A percentile compares a stretch with the other conserved stretches of the same genome.
Evolutionary conservation across 2,329 filamentous ascomycete species (phyloP).

Genomic region (Beauveria australis): DNA sequence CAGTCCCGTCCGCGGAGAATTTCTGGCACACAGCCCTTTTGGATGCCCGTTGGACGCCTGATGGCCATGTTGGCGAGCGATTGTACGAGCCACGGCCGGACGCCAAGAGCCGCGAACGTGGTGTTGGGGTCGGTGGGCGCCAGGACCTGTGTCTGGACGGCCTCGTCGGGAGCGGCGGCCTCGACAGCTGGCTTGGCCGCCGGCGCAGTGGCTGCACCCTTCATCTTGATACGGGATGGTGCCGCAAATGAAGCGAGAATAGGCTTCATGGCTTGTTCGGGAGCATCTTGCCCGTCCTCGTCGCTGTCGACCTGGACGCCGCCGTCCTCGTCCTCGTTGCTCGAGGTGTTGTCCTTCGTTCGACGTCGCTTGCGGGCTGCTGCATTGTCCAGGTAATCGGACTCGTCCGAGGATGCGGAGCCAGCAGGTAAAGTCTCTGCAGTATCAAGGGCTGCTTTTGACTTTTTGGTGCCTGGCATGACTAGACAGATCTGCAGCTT

Average conservation of each 20-base stretch:
- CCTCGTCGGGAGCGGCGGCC: not conserved
- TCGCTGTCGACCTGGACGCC: slow-evolving; percentile 15
- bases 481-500: not conserved
- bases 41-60: slow-evolving; percentile 81
- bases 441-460: slow-evolving; percentile 1
- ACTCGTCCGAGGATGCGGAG: slow-evolving; percentile 27
- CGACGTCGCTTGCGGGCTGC: slow-evolving; percentile 39
- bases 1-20: slow-evolving; percentile 88
- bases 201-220: slow-evolving; percentile 15
- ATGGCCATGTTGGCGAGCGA: slow-evolving; percentile 74
- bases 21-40: slow-evolving; percentile 85
- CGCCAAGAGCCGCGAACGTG: slow-evolving; percentile 63
- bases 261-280: slow-evolving; percentile 22
- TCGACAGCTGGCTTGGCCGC: slow-evolving; percentile 2
- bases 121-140: slow-evolving; percentile 49
- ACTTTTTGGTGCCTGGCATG: slow-evolving; percentile 11
- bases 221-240: slow-evolving; percentile 45
- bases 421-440: not conserved
- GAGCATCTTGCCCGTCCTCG: slow-evolving; percentile 23
- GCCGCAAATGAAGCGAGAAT: slow-evolving; percentile 37
- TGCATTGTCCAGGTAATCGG: slow-evolving; percentile 40
- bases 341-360: slow-evolving; percentile 18
- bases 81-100: slow-evolving; percentile 80
- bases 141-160: slow-evolving; percentile 29
- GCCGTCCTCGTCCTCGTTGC: slow-evolving; percentile 17